Conservation (phyloP, 2,329 filamentous ascomycete species). For the Annulohypoxylon truncatum region DNA sequence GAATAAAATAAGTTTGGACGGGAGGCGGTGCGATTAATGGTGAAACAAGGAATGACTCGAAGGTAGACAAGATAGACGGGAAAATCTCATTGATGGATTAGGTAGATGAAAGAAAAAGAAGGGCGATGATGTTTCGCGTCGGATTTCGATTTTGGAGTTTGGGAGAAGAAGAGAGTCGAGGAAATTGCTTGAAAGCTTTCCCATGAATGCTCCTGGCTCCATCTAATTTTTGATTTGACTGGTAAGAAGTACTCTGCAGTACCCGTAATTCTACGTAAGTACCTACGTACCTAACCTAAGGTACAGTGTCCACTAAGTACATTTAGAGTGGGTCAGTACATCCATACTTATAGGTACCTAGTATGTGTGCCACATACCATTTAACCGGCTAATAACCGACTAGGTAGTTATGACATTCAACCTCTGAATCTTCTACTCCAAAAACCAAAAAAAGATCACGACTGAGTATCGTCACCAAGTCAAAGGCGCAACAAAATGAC, state of each 20-base stretch:
- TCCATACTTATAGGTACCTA: not conserved
- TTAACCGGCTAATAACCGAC: not conserved
- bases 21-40: slow-evolving; percentile 2
- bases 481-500: slow-evolving; percentile 61
- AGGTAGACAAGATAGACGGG: slow-evolving; percentile 18
- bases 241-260: not conserved
- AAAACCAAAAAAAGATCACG: slow-evolving; percentile 7
- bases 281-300: not conserved
- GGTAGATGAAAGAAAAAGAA: slow-evolving; percentile 28
- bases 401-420: not conserved
- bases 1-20: not conserved
- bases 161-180: slow-evolving; percentile 31
- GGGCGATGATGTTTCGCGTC: slow-evolving; percentile 43
- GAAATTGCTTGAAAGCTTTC: slow-evolving; percentile 36
- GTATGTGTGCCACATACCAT: not conserved
- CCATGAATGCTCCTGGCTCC: slow-evolving; percentile 9
- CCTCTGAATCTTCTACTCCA: slow-evolving; percentile 1
- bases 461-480: not conserved
- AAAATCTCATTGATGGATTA: slow-evolving; percentile 31
- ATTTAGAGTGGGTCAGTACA: too few relatives aligned
- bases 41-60: slow-evolving; percentile 36
- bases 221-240: slow-evolving; percentile 19
- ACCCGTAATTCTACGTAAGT: not conserved
- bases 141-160: slow-evolving; percentile 2
- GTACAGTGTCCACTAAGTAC: not conserved